Percentiles rank a stretch among this genome's conserved stretches.
Evolutionary conservation across 2,329 filamentous ascomycete species (phyloP).

Genomic region (Fusarium poae): DNA sequence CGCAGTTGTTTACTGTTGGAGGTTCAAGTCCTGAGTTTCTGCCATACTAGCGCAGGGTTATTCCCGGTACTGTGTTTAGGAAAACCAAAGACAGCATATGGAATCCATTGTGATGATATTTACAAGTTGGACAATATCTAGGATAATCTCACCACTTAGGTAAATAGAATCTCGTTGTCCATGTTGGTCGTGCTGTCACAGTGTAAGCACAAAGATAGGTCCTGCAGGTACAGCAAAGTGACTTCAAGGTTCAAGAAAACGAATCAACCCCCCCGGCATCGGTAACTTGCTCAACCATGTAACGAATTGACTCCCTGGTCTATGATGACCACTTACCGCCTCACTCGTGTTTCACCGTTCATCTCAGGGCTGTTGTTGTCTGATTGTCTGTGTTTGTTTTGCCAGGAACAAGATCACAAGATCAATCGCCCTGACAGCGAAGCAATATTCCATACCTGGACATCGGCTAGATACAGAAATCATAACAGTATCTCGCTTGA

Average conservation of each 20-base stretch:
- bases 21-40: neutral
- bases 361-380: slow-evolving; percentile 12
- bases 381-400: slow-evolving; percentile 5
- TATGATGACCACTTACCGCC: slow-evolving; percentile 12
- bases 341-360: slow-evolving; percentile 33
- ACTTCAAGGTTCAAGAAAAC: neutral
- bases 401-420: neutral
- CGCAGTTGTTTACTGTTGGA: neutral
- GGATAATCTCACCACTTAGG: neutral
- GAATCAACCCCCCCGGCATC: neutral
- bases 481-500: neutral
- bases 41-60: neutral
- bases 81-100: neutral
- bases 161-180: neutral
- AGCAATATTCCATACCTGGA: neutral
- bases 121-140: neutral
- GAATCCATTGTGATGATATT: neutral
- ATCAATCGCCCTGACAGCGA: neutral
- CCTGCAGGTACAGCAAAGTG: neutral
- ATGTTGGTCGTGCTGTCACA: neutral
- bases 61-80: no score
- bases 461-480: neutral
- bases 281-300: slow-evolving; percentile 5
- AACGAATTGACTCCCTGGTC: slow-evolving; percentile 7
- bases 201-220: neutral